Evolutionary conservation across 306 rosid genomes (phyloP).

Genomic region (Hylodesmum podocarpum): DNA sequence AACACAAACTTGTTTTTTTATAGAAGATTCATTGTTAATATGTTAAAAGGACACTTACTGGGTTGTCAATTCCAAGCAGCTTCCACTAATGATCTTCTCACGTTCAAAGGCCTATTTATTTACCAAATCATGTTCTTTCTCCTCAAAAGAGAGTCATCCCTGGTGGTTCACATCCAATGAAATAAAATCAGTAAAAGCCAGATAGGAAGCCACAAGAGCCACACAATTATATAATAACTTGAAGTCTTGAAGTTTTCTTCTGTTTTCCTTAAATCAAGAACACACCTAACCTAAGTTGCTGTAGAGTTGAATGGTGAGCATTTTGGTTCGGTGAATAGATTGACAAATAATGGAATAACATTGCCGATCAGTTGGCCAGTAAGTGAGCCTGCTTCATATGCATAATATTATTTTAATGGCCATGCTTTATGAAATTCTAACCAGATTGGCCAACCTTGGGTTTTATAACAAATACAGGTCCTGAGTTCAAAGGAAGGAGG

Average conservation of each 20-base stretch:
- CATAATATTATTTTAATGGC: background rate
- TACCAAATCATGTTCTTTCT: conserved; percentile 62
- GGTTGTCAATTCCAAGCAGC: conserved; percentile 91
- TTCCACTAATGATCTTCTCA: conserved; percentile 85
- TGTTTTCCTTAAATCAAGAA: background rate
- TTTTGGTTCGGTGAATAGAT: conserved; percentile 64
- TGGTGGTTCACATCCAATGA: conserved; percentile 54
- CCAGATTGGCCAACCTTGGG: background rate
- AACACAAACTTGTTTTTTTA: background rate
- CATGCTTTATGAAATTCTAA: background rate
- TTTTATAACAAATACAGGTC: conserved; percentile 51
- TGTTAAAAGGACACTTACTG: conserved; percentile 48
- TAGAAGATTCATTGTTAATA: background rate
- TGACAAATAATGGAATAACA: background rate
- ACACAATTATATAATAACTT: conserved; percentile 40
- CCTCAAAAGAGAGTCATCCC: conserved; percentile 64
- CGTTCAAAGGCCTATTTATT: conserved; percentile 97
- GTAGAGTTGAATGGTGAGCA: conserved; percentile 78
- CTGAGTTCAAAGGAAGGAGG: conserved; percentile 54
- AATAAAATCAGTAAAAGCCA: conserved; percentile 60
- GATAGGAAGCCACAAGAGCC: conserved; percentile 68
- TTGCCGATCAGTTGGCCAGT: background rate
- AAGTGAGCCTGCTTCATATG: background rate
- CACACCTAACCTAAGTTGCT: conserved; percentile 67
- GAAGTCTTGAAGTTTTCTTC: background rate